Conservation (phyloP, 352 stramenopile genomes). For the Phytophthora capsici region DNA sequence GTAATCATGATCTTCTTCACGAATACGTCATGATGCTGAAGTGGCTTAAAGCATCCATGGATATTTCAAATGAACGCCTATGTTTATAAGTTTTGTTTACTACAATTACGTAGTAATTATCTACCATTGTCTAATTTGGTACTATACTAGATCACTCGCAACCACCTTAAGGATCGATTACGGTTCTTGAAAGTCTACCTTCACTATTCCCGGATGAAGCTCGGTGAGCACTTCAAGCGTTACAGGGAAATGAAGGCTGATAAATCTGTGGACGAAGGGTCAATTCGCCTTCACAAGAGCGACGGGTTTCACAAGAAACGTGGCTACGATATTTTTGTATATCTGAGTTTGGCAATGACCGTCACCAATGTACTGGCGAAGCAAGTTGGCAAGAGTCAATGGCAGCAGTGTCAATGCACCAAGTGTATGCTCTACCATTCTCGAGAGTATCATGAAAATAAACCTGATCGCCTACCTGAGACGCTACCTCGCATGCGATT, state of each 20-base stretch:
- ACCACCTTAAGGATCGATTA: not conserved
- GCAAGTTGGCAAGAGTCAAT: not conserved
- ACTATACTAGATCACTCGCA: not conserved
- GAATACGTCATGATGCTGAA: conserved; percentile 2
- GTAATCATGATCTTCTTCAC: not conserved
- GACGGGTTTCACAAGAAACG: not conserved
- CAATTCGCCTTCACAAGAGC: not conserved
- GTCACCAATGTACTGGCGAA: not conserved
- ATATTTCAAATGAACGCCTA: conserved; percentile 2
- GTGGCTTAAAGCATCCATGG: conserved; percentile 3
- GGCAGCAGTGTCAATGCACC: not conserved
- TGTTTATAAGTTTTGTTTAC: not conserved
- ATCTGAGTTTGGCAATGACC: not conserved
- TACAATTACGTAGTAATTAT: not conserved
- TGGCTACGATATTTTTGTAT: not conserved
- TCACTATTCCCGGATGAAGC: not conserved
- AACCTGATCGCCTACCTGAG: no score
- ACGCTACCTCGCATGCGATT: no score
- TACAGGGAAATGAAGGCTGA: not conserved
- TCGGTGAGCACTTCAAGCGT: not conserved
- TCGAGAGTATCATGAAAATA: no score
- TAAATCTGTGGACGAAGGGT: not conserved
- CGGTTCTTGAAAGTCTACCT: not conserved
- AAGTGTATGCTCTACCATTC: not conserved
- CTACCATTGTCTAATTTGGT: not conserved